These are phyloP conservation scores for Mrakia blollopis DNA, from an alignment of 768 basidiomycete species.

Conservation along the genomic window DNA sequence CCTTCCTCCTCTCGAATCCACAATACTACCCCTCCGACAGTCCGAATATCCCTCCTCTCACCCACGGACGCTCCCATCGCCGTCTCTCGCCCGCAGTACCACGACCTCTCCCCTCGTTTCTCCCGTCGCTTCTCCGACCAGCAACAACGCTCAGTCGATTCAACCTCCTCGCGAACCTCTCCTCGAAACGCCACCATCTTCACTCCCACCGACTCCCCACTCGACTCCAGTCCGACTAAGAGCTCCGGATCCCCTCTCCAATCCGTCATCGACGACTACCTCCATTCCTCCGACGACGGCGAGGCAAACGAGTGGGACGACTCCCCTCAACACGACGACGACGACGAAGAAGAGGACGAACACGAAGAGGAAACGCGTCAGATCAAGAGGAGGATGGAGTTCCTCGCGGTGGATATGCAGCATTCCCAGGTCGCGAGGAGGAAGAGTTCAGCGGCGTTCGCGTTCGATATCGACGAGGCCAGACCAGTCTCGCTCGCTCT, in stretches of 20 bases:
- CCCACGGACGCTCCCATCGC: too few species aligned
- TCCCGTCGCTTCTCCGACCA: too few species aligned
- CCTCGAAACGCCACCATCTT: too few species aligned
- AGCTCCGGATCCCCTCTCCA: not conserved
- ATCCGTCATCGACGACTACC: constrained; percentile 7
- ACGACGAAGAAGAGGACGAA: not conserved
- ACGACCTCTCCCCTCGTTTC: too few species aligned
- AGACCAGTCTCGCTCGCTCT: not conserved
- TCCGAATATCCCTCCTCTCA: too few species aligned
- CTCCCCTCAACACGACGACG: not conserved
- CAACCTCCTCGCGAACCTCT: too few species aligned
- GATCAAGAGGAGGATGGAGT: not conserved
- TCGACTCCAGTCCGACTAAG: not conserved
- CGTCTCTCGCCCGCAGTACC: too few species aligned
- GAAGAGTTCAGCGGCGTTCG: not conserved
- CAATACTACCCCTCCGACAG: too few species aligned
- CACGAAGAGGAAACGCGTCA: not conserved
- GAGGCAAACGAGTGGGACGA: not conserved
- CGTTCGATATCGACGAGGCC: not conserved
- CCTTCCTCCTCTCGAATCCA: too few species aligned
- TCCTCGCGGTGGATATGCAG: not conserved
- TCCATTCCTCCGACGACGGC: not conserved
- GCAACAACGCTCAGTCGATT: too few species aligned
- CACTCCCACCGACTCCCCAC: too few species aligned
- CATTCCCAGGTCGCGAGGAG: not conserved